These are phyloP conservation scores for Rhizoclosmatium globosum DNA, from an alignment of 192 early-diverging fungal genomes.

Conservation along the genomic window DNA sequence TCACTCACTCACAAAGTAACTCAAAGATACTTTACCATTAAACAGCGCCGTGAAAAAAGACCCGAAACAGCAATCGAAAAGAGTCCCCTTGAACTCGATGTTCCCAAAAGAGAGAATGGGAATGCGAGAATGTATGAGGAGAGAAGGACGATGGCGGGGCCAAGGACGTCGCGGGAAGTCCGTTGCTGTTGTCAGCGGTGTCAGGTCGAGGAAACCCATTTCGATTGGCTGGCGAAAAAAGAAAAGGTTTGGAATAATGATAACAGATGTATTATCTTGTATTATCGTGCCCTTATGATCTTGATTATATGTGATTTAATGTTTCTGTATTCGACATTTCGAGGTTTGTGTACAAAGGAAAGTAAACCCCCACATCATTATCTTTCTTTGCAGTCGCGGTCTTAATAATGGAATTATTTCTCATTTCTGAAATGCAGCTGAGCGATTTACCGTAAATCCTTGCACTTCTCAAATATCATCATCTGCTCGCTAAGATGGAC, in stretches of 20 bases:
- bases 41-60: conserved; percentile 24
- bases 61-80: conserved; percentile 1
- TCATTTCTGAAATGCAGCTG: not conserved
- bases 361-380: too few species aligned
- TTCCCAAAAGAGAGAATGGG: conserved; percentile 10
- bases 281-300: too few species aligned
- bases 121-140: conserved; percentile 22
- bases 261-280: too few species aligned
- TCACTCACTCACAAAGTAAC: not conserved
- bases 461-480: too few species aligned
- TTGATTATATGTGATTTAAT: too few species aligned
- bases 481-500: not conserved
- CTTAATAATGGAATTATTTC: too few species aligned
- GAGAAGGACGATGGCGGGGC: conserved; percentile 18
- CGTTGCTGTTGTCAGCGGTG: not conserved
- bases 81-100: not conserved
- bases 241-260: too few species aligned
- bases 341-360: too few species aligned
- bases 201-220: conserved; percentile 16
- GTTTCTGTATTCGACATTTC: too few species aligned
- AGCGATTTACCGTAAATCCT: not conserved
- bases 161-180: conserved; percentile 20
- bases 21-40: conserved; percentile 1
- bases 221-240: too few species aligned
- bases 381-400: not conserved